phyloP scores from a whole-genome alignment of 805 yeast genomes.

The Candida quercuum region DNA sequence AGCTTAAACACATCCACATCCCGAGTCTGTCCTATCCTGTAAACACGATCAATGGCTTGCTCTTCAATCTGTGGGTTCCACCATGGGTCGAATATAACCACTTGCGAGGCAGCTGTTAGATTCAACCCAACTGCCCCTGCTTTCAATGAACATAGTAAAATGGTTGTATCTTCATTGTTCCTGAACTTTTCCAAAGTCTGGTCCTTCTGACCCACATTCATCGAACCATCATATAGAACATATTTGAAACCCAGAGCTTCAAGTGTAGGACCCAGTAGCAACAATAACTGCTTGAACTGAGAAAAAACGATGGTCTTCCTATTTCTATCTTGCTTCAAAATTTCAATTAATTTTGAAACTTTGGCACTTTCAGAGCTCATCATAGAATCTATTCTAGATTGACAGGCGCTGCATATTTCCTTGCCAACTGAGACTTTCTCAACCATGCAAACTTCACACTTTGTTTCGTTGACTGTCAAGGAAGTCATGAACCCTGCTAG shows the following conservation, averaged over 20 bases:
- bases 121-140: slow-evolving; percentile 94
- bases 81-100: slow-evolving; percentile 91
- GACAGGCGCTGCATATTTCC: slow-evolving; percentile 12
- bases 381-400: slow-evolving; percentile 11
- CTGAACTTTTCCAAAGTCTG: slow-evolving; percentile 24
- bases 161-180: slow-evolving; percentile 22
- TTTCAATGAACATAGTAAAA: slow-evolving; percentile 69
- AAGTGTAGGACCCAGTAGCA: slow-evolving; percentile 25
- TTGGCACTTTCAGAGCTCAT: slow-evolving; percentile 28
- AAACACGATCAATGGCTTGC: slow-evolving; percentile 88
- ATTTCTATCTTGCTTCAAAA: slow-evolving; percentile 26
- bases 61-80: slow-evolving; percentile 91
- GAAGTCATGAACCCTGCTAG: slow-evolving; percentile 17
- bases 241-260: slow-evolving; percentile 25
- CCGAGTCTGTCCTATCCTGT: slow-evolving; percentile 78
- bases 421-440: slow-evolving; percentile 9
- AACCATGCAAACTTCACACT: slow-evolving; percentile 20
- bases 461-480: slow-evolving; percentile 19
- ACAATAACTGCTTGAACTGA: slow-evolving; percentile 33
- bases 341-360: slow-evolving; percentile 26
- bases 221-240: slow-evolving; percentile 32
- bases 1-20: slow-evolving; percentile 72
- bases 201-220: slow-evolving; percentile 26
- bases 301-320: slow-evolving; percentile 43
- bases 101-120: slow-evolving; percentile 75